Conservation (phyloP, 2,329 filamentous ascomycete genomes). For the Ciborinia camelliae region DNA sequence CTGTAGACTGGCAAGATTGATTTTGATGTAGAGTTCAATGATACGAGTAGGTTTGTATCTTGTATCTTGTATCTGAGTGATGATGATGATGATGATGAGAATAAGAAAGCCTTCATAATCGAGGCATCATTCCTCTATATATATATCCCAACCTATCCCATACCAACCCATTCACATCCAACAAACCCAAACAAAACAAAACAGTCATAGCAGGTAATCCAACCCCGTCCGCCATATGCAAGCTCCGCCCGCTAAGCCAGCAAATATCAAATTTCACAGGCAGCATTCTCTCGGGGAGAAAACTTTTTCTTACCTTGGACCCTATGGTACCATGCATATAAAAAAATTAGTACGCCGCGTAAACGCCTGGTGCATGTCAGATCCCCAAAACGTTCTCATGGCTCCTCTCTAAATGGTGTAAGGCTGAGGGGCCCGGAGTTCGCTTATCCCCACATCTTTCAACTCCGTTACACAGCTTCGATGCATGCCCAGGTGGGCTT, state of each 20-base stretch:
- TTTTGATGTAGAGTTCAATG: neutral
- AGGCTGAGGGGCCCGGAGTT: conserved; percentile 8
- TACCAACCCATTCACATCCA: neutral
- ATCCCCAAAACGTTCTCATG: neutral
- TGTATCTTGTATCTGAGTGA: conserved; percentile 2
- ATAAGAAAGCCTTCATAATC: neutral
- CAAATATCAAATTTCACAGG: neutral
- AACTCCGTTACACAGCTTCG: neutral
- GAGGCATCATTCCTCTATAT: conserved; percentile 3
- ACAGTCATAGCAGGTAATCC: neutral
- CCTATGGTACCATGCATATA: neutral
- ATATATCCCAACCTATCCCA: neutral
- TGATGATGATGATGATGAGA: neutral
- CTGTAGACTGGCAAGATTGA: neutral
- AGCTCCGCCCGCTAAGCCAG: neutral
- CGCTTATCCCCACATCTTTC: neutral
- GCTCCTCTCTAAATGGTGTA: neutral
- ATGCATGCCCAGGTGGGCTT: neutral
- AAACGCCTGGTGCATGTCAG: neutral
- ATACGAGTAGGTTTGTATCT: too few species aligned
- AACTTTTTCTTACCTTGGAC: neutral
- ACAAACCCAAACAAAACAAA: neutral
- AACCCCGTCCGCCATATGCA: neutral
- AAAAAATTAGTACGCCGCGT: neutral
- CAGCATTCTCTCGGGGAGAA: neutral